Evolutionary conservation across 2,329 filamentous ascomycete species (phyloP), one percentile per base, ranked within the genome.

Genomic region (Xylariaceae sp.): DNA sequence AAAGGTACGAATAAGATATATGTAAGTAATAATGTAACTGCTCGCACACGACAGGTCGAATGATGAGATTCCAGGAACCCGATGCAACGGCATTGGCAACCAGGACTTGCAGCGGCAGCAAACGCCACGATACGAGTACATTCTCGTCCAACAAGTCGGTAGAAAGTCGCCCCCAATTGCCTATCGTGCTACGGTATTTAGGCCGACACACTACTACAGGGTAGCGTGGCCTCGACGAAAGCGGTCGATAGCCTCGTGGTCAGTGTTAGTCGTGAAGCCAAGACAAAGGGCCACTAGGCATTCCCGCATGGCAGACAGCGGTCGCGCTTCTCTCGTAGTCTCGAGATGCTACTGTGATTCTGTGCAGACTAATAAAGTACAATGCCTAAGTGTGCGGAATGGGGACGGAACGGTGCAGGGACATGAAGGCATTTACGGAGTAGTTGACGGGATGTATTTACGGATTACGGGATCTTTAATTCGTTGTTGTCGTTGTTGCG

Each of bases 231-330:
- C 37, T 42, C 34, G 55, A 67, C 50, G 30, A 10, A 50, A 30
- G 18, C 9, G 53, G 53, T 61, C 53, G 56, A 63, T 62, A 62
- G 63, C 61, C 59, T 64, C 53, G 62, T 53, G 34, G 59, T 64
- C 64, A 58, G 62, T 63, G 55, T 60, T 55, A 66, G 71, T 72
- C 70, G 68, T 63, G 69, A 64, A 66, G 70, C 37, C 11, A 13
- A 42, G 37, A 9, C 72, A 57, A 61, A 72, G 72, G 70, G 68
- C 71, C 71, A 67, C 67, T 68, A 68, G 55, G 57, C 60, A 58
- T 50, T 50, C 17, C 48, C 48, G 48, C 11, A 50, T 47, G 37
- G 11, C 37, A 42, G 8, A 10, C 9, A 42, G 11, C 9, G 9
- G 37, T 9, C 11, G 37, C 37, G 37, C 11, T 42, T 42, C 9